Base-by-base conservation (phyloP, 768 basidiomycete genomes). In the Kwoniella botswanensis region DNA sequence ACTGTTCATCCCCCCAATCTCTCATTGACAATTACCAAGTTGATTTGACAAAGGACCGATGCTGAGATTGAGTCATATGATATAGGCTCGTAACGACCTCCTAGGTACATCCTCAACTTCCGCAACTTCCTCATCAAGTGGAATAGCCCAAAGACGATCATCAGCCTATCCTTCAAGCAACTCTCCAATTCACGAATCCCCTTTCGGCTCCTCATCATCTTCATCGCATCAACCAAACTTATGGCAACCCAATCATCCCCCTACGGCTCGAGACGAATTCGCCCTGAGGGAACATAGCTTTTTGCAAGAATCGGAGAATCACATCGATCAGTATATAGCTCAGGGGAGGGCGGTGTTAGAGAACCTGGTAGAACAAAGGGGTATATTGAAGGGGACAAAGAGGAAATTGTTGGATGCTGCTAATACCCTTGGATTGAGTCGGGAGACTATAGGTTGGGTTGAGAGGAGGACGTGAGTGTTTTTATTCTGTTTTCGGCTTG, bases 371-470 rank as follows among this genome's bases (percentile, higher is more conserved):
- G 95, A 94, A 81, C 97, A 99, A 84, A 86, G 93, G 70, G 92
- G 92, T 79, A 89, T 98, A 83, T 86, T 99, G 69, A 98, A 98
- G 84, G 95, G 84, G 53, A 98, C 97, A 0, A 91, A 93, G 80
- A 88, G 89, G 75, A 87, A 92, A 65, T 84, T 99, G 61, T 84
- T 97, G 67, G 91, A 93, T 80, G 91, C 93, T 54, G 97, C 95
- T 58, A 98, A 97, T 83, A 97, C 94, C 26, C 84, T 99, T 69
- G 97, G 97, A 0, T 85, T 98, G 80, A 94, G 94, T 83, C 87
- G 94, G 71, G 88, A 96, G 80, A 95, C 96, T 43, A 98, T 99
- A 83, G 90, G 92, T 7, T 99, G 95, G 93, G 95, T 99, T 74
- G 97, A 99, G 81, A 88, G 90, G 72, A 87, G 97, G 83, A 97